Percentiles rank a stretch among this genome's conserved stretches.
phyloP scores from a whole-genome alignment of 140 eudicot genomes.

The Oenanthe javanica region DNA sequence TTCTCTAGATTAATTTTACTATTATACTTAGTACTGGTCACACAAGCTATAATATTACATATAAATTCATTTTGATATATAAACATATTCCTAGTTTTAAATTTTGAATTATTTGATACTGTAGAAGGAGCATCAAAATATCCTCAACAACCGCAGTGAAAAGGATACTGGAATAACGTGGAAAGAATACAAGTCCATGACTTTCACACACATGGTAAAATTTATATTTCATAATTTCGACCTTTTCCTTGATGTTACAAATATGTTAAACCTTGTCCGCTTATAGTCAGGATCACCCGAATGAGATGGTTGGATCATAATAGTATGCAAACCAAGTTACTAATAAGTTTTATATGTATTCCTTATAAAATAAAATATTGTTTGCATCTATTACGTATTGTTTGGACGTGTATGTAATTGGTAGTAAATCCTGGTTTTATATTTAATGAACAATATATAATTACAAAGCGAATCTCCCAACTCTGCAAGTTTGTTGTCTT shows the following conservation, averaged over 20 bases:
- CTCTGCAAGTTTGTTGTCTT: neutral
- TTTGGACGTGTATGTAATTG: neutral
- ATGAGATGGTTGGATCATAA: too few species aligned
- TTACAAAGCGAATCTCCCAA: neutral
- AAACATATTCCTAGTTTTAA: neutral
- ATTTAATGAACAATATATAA: neutral
- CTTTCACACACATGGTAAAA: constrained; percentile 11
- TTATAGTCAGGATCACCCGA: too few species aligned
- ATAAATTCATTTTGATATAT: neutral
- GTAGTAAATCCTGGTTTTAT: neutral
- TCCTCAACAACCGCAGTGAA: neutral
- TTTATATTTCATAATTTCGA: neutral
- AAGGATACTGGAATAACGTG: neutral
- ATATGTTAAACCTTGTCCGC: too few species aligned
- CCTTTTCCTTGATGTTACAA: too few species aligned
- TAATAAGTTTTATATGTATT: neutral
- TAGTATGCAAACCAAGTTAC: neutral
- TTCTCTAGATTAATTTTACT: neutral
- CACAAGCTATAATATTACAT: neutral
- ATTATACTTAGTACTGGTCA: too few species aligned
- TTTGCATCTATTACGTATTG: too few species aligned
- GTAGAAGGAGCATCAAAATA: constrained; percentile 3
- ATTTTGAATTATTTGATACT: neutral
- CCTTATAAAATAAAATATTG: too few species aligned
- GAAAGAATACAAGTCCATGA: constrained; percentile 10